These are phyloP conservation scores for Combretum micranthum DNA, from an alignment of 345 rosid species.

Conservation along the genomic window DNA sequence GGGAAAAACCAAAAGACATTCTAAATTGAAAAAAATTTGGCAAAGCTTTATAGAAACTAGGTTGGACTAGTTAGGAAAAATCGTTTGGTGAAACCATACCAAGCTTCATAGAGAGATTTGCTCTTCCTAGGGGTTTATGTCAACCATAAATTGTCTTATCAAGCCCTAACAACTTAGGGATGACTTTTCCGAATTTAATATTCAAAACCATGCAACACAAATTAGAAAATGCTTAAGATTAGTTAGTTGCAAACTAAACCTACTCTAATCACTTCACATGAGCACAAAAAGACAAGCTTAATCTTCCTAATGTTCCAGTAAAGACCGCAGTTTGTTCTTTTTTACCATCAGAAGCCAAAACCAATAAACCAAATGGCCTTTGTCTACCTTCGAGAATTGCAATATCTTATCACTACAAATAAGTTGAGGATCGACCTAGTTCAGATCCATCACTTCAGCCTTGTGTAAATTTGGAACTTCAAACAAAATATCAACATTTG, in stretches of 20 bases:
- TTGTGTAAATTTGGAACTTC: constrained; percentile 23
- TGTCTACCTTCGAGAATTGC: constrained; percentile 25
- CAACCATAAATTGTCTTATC: constrained; percentile 34
- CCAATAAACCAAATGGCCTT: constrained; percentile 64
- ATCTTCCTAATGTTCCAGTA: constrained; percentile 38
- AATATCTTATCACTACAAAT: constrained; percentile 28
- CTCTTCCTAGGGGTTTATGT: constrained; percentile 31
- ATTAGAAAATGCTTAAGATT: not conserved
- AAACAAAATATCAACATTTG: constrained; percentile 47
- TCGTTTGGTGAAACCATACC: constrained; percentile 22
- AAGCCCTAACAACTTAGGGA: constrained; percentile 24
- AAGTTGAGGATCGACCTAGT: constrained; percentile 31
- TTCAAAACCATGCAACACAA: not conserved
- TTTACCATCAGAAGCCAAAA: constrained; percentile 44
- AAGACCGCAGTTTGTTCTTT: constrained; percentile 56
- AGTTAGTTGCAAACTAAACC: constrained; percentile 12
- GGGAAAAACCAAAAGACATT: too few species aligned
- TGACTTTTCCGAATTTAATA: constrained; percentile 26
- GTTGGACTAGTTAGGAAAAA: too few species aligned
- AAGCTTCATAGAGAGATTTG: constrained; percentile 48
- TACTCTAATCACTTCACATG: constrained; percentile 54
- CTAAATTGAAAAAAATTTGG: too few species aligned
- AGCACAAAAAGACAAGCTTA: constrained; percentile 27
- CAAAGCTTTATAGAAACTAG: too few species aligned
- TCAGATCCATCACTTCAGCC: too few species aligned